Base-by-base conservation (phyloP, 495 filamentous ascomycete species). In the Usnea hakonensis region DNA sequence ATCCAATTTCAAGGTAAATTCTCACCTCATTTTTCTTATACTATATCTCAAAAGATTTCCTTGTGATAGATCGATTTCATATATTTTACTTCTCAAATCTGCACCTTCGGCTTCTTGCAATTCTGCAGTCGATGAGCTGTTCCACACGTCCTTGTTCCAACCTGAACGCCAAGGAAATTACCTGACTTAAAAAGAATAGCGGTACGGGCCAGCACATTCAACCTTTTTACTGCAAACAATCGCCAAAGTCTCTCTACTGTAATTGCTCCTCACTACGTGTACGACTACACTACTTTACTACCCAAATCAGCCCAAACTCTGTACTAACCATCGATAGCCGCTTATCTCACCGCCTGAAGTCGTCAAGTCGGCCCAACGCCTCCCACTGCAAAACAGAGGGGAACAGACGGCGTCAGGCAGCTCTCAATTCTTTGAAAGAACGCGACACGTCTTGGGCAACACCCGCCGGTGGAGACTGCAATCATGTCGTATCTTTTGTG, bases 131-230 rank as follows among this genome's bases (percentile, higher is more conserved):
- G n/a, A n/a, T n/a, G n/a, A n/a, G n/a, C n/a, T n/a, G n/a, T n/a
- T n/a, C n/a, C n/a, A n/a, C n/a, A n/a, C n/a, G n/a, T n/a, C n/a
- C n/a, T 28, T 62, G 60, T 56, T 17, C 58, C 60, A 57, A 55
- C 21, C 48, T 61, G n/a, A 9, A 13, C 23, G 23, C 32, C 37
- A 30, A 38, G 58, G 17, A 6, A n/a, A 0, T 30, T 16, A 19
- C 6, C 30, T 33, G 32, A 55, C 52, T 26, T 33, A 28, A 28
- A 55, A 55, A 46, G 23, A 16, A 30, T 19, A 13, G 46, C 58
- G 58, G 58, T 48, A 62, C 50, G 52, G 53, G 60, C 60, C 60
- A 62, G 30, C 60, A 62, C 60, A 62, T 57, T 21, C 40, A 55
- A 28, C 17, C 38, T 32, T 23, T 17, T n/a, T n/a, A n/a, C 35